Percentiles rank a stretch among this genome's conserved stretches.
phyloP scores from a whole-genome alignment of 73 alveolate species.

The Symbiodinium natans region DNA sequence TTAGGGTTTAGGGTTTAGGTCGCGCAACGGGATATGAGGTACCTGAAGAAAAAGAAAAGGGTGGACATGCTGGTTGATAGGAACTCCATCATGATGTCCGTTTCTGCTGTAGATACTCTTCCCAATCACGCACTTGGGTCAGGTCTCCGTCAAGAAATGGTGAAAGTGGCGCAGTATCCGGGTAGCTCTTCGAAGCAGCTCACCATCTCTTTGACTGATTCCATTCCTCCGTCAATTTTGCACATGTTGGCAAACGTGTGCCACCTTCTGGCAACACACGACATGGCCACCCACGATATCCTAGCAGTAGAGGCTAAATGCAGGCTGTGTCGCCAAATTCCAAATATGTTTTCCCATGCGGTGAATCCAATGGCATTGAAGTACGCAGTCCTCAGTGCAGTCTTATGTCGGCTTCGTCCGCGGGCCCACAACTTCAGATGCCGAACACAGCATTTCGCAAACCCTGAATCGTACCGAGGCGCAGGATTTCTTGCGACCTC shows the following conservation, averaged over 20 bases:
- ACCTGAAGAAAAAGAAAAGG: no score
- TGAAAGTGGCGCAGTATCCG: conserved; percentile 54
- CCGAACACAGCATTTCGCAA: no score
- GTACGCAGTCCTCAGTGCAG: conserved; percentile 78
- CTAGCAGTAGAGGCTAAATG: background rate
- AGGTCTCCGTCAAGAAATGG: conserved; percentile 21
- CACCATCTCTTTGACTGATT: conserved; percentile 53
- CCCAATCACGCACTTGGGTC: no score
- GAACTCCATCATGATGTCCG: no score
- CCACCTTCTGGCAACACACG: background rate
- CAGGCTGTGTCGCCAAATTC: conserved; percentile 43
- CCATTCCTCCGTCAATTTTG: conserved; percentile 25
- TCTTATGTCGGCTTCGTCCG: no score
- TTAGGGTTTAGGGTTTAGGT: no score
- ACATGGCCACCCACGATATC: background rate
- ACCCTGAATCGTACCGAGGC: no score
- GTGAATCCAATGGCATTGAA: conserved; percentile 80
- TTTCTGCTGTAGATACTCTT: no score
- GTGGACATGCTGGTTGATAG: no score
- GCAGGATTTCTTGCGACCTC: conserved; percentile 82
- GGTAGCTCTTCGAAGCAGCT: conserved; percentile 48
- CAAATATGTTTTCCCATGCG: conserved; percentile 81
- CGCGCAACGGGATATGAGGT: no score
- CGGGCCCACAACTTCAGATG: no score
- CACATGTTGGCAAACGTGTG: background rate